Conservation (phyloP, 1,284 basidiomycete species). For the Leccinum glutinopallens region DNA sequence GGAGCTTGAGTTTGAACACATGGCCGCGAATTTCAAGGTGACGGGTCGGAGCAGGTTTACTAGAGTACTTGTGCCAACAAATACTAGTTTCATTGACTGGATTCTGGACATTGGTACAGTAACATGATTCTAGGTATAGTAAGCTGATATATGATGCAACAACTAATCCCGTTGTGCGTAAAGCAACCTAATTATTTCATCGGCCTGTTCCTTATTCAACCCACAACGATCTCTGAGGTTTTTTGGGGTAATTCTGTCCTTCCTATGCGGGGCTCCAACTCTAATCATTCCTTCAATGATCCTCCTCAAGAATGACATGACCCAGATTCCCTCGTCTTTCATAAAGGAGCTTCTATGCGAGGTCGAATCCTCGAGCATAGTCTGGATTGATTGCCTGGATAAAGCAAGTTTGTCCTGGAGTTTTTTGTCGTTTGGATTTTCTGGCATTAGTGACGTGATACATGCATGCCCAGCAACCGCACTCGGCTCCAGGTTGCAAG, state of each 20-base stretch:
- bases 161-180: slow-evolving; percentile 14
- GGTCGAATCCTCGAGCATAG: slow-evolving; percentile 29
- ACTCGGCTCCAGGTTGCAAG: slow-evolving; percentile 18
- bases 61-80: background rate
- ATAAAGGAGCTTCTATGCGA: slow-evolving; percentile 23
- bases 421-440: slow-evolving; percentile 4
- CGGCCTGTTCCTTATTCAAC: slow-evolving; percentile 23
- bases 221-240: slow-evolving; percentile 24
- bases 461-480: slow-evolving; percentile 32
- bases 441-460: slow-evolving; percentile 25
- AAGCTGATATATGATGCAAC: background rate
- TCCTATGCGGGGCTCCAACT: slow-evolving; percentile 16
- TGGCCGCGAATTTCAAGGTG: background rate
- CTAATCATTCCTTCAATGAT: slow-evolving; percentile 21
- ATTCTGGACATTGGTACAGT: background rate
- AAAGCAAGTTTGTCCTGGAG: slow-evolving; percentile 15
- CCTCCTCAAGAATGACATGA: slow-evolving; percentile 31
- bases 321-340: slow-evolving; percentile 23
- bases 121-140: slow-evolving; percentile 3
- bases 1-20: background rate
- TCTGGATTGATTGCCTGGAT: slow-evolving; percentile 21
- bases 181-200: slow-evolving; percentile 22
- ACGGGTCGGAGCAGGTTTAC: background rate
- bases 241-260: slow-evolving; percentile 15
- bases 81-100: background rate